A percentile compares a stretch with the other conserved stretches of the same genome.
Evolutionary conservation across 768 basidiomycete genomes (phyloP).

Genomic region (Leccinum truebloodii): DNA sequence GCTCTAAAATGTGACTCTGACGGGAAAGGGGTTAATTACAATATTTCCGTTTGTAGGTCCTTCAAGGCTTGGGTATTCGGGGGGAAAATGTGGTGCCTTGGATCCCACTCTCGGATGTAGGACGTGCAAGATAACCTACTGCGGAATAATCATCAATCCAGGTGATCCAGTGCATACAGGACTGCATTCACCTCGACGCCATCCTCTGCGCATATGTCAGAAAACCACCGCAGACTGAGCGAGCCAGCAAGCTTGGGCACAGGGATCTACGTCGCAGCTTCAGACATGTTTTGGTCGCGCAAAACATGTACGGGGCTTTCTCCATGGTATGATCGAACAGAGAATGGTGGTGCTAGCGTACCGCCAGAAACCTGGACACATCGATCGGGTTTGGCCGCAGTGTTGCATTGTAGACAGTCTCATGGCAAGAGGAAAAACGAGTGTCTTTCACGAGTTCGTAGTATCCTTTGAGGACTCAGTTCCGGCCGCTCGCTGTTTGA

Average conservation of each 20-base stretch:
- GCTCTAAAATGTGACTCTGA: constrained; percentile 1
- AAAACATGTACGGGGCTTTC: neutral
- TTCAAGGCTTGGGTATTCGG: neutral
- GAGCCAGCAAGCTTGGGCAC: neutral
- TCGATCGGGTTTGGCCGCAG: neutral
- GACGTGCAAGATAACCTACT: neutral
- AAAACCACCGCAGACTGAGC: neutral
- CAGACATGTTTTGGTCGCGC: neutral
- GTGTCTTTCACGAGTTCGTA: neutral
- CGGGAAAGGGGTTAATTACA: neutral
- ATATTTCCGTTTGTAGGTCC: neutral
- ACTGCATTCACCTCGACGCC: constrained; percentile 7
- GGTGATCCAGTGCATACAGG: neutral
- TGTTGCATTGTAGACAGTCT: neutral
- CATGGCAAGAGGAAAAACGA: neutral
- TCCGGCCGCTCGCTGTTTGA: neutral
- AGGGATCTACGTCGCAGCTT: neutral
- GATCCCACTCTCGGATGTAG: neutral
- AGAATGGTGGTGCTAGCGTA: neutral
- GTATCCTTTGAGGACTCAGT: neutral
- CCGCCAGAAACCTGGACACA: neutral
- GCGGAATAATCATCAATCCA: neutral
- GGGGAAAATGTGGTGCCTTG: neutral
- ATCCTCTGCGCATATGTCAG: neutral
- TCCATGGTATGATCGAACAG: neutral